These are phyloP conservation scores for Rhodotorula sp. DNA, from an alignment of 1,284 basidiomycete species.

Conservation along the genomic window DNA sequence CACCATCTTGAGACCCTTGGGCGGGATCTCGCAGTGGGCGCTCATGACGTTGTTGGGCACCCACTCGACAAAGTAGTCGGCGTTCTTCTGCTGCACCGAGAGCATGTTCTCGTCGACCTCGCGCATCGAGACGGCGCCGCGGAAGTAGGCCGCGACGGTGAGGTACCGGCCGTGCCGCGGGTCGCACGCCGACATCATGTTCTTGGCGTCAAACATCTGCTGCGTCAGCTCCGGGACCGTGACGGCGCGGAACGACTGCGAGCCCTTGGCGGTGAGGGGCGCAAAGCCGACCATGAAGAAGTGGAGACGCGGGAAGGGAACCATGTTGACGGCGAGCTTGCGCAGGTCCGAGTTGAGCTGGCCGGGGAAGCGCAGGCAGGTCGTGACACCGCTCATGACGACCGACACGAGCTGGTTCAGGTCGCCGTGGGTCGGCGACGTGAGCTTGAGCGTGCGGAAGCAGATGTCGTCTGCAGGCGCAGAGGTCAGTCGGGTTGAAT, in stretches of 20 bases:
- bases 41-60: conserved; percentile 97
- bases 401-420: conserved; percentile 95
- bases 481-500: not conserved
- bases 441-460: conserved; percentile 92
- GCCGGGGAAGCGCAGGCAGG: conserved; percentile 96
- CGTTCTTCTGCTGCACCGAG: conserved; percentile 74
- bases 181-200: conserved; percentile 74
- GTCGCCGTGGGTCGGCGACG: conserved; percentile 91
- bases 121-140: conserved; percentile 98
- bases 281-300: conserved; percentile 99
- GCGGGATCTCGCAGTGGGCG: conserved; percentile 93
- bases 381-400: conserved; percentile 98
- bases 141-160: conserved; percentile 93
- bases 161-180: conserved; percentile 82
- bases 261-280: conserved; percentile 88
- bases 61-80: conserved; percentile 91
- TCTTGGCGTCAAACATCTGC: conserved; percentile 98
- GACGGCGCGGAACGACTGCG: conserved; percentile 75
- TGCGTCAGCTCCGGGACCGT: conserved; percentile 93
- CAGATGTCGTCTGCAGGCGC: conserved; percentile 75
- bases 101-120: conserved; percentile 96
- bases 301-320: conserved; percentile 68
- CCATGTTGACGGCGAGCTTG: conserved; percentile 97
- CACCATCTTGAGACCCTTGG: conserved; percentile 84
- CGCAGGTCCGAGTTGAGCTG: conserved; percentile 91